Evolutionary conservation across 2,329 filamentous ascomycete species (phyloP).

Genomic region (Monilinia vaccinii-corymbosi): DNA sequence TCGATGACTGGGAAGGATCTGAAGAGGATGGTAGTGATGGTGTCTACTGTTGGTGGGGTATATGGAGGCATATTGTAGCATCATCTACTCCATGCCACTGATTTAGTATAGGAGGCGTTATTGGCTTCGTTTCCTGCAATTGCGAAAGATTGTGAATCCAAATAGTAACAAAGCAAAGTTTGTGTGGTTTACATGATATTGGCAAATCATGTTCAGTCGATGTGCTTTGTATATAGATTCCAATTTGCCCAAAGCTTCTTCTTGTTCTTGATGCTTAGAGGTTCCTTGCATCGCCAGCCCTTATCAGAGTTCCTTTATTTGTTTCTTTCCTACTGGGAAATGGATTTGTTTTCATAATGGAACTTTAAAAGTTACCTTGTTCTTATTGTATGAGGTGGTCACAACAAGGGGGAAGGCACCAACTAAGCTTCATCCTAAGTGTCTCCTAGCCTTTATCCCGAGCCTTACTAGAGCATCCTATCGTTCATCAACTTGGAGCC

Average conservation of each 20-base stretch:
- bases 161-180: neutral
- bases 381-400: no score
- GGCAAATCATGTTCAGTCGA: neutral
- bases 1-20: slow-evolving; percentile 8
- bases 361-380: neutral
- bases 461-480: no score
- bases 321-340: neutral
- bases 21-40: neutral
- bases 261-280: neutral
- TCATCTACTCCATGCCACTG: neutral
- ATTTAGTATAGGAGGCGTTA: neutral
- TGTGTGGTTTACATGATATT: neutral
- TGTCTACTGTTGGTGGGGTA: slow-evolving; percentile 12
- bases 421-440: neutral
- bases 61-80: slow-evolving; percentile 3
- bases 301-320: neutral
- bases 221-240: neutral
- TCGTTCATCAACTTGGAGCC: neutral
- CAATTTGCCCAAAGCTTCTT: neutral
- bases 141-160: neutral
- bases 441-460: no score
- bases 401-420: neutral
- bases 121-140: neutral
- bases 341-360: neutral
- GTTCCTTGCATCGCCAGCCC: no score